Base-by-base conservation (phyloP, 352 stramenopile genomes). In the Phytophthora pini region DNA sequence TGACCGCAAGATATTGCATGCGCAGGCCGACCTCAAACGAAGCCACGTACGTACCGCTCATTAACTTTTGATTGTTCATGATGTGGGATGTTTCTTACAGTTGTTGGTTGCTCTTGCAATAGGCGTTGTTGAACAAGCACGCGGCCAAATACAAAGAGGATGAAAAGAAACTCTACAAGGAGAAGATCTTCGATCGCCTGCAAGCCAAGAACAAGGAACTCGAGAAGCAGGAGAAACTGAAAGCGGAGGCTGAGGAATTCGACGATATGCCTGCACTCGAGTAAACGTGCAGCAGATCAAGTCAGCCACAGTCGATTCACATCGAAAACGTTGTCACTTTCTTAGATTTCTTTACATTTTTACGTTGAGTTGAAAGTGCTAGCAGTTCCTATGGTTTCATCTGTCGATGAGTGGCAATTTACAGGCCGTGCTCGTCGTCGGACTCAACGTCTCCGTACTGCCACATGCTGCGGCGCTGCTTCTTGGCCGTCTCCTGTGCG, bases 381-480 rank as follows among this genome's bases (percentile, higher is more conserved):
- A 61, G 47, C 41, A 45, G 32, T 29, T 72, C 48, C 63, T 70
- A 72, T 48, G 51, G 49, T 39, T 34, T 24, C 29, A 46, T 45
- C 38, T 45, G 59, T 56, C 8, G 24, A 46, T 40, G 32, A 41
- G 17, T 49, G 6, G 36, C 8, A 27, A 61, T 26, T 61, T 72
- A 77, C 20, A 76, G 36, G 15, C 65, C 62, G 7, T 78, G 44
- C 59, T 98, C 95, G 58, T 99, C 96, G 57, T 98, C 95, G 56
- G 98, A 98, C 64, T 97, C 94, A 46, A 99, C 92, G 67, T 99
- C 97, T 22, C 97, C 97, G 76, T 99, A 99, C 62, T 92, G 86
- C 96, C 96, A 99, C 78, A 99, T 88, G 56, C 94, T 96, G 56
- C 93, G 73, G 47, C 96, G 94, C 65, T 93, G 90, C 62, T 91